Conservation (phyloP, 768 basidiomycete species). For the Filobasidium wieringae region DNA sequence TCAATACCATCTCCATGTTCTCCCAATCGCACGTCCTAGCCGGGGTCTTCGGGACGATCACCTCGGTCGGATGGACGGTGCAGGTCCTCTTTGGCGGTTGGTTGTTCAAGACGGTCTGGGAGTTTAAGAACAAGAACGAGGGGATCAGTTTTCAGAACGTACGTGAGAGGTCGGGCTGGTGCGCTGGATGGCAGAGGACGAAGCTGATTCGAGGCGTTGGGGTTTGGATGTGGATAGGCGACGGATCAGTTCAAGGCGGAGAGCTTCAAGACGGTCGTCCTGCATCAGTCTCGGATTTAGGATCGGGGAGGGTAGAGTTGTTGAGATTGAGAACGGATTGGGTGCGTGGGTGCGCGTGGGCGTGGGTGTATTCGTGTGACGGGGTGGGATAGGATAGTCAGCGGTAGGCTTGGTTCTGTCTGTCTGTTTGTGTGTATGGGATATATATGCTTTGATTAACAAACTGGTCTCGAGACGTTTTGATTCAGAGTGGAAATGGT, state of each 20-base stretch:
- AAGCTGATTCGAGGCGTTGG: neutral
- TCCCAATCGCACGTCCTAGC: conserved; percentile 59
- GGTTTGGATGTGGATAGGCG: neutral
- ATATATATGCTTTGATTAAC: no score
- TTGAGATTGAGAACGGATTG: no score
- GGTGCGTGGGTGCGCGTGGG: no score
- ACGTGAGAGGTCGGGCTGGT: neutral
- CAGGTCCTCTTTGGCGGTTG: conserved; percentile 47
- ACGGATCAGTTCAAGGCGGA: conserved; percentile 19
- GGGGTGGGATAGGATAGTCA: no score
- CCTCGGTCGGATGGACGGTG: conserved; percentile 75
- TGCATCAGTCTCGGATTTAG: conserved; percentile 18
- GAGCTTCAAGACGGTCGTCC: conserved; percentile 18
- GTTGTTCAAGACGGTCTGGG: conserved; percentile 36
- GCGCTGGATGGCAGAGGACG: neutral
- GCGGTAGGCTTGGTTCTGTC: no score
- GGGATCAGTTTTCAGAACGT: conserved; percentile 33
- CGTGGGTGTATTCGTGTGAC: no score
- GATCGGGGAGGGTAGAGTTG: no score
- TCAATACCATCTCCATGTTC: conserved; percentile 79
- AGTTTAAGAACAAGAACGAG: conserved; percentile 38
- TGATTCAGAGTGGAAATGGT: no score
- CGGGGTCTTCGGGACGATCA: conserved; percentile 65
- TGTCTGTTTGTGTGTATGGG: no score
- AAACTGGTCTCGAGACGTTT: no score